Percentiles rank a stretch among this genome's conserved stretches.
phyloP scores from a whole-genome alignment of 177 flowering plant genomes.

The Vitis hybrid region DNA sequence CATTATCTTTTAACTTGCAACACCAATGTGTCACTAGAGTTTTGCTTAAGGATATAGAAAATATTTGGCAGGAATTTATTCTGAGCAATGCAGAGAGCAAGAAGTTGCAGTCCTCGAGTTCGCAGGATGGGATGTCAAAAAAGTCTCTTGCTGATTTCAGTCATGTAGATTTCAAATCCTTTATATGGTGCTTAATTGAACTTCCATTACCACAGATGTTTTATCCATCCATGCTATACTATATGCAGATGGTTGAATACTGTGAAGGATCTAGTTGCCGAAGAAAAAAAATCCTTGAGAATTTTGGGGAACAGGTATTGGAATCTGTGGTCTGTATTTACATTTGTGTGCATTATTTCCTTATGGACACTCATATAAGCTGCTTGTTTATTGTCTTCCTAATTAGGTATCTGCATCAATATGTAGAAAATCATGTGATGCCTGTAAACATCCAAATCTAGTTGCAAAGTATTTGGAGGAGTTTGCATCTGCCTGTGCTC shows the following conservation, averaged over 20 bases:
- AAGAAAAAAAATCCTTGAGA: slow-evolving; percentile 80
- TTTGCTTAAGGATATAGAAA: slow-evolving; percentile 14
- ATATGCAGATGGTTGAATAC: slow-evolving; percentile 77
- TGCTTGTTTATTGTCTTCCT: background rate
- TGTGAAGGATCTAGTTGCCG: slow-evolving; percentile 85
- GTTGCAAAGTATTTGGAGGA: slow-evolving; percentile 66
- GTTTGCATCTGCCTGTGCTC: slow-evolving; percentile 37
- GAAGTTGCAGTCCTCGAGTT: slow-evolving; percentile 47
- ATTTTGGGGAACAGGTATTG: slow-evolving; percentile 88
- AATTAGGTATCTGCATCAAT: slow-evolving; percentile 60
- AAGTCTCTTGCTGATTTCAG: slow-evolving; percentile 62
- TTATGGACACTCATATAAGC: no score
- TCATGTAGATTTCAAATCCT: slow-evolving; percentile 39
- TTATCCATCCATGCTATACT: background rate
- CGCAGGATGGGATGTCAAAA: slow-evolving; percentile 42
- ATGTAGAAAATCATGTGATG: slow-evolving; percentile 83
- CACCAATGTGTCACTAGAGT: background rate
- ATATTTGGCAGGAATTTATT: slow-evolving; percentile 67
- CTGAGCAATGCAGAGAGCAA: slow-evolving; percentile 52
- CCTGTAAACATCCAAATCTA: slow-evolving; percentile 79
- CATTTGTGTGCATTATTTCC: no score
- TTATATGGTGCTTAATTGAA: slow-evolving; percentile 3
- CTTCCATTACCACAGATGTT: slow-evolving; percentile 1
- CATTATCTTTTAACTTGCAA: background rate
- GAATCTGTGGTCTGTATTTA: background rate